A percentile compares a stretch with the other conserved stretches of the same genome.
Conservation (phyloP, 345 rosid species). For the Hibiscus syriacus region DNA sequence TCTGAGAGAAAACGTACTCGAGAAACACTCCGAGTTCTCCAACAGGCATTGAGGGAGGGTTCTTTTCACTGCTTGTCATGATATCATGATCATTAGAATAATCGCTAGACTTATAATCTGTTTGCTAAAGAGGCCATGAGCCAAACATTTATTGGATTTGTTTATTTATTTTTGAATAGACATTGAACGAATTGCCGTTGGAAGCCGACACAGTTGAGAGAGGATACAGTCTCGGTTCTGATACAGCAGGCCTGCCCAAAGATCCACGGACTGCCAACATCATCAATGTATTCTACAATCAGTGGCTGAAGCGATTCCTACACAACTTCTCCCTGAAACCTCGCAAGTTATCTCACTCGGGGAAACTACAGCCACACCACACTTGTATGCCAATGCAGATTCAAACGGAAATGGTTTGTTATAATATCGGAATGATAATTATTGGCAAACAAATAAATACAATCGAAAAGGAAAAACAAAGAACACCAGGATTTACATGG, state of each 20-base stretch:
- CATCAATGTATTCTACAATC: slow-evolving; percentile 38
- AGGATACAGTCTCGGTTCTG: slow-evolving; percentile 55
- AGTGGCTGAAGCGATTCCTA: slow-evolving; percentile 43
- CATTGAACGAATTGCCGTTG: slow-evolving; percentile 86
- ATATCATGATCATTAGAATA: neutral
- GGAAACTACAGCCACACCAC: slow-evolving; percentile 66
- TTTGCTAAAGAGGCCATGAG: neutral
- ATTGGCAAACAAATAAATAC: too few relatives aligned
- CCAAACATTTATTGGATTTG: neutral
- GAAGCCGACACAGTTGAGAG: slow-evolving; percentile 85
- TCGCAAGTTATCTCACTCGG: slow-evolving; percentile 57
- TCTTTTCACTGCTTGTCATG: slow-evolving; percentile 2
- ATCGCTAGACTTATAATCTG: too few relatives aligned
- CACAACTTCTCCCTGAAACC: slow-evolving; percentile 49
- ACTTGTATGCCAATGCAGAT: slow-evolving; percentile 40
- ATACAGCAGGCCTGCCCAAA: slow-evolving; percentile 71
- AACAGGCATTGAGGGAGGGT: slow-evolving; percentile 83
- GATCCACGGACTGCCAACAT: slow-evolving; percentile 62
- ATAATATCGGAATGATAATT: too few relatives aligned
- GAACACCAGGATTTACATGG: too few relatives aligned
- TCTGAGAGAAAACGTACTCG: slow-evolving; percentile 72
- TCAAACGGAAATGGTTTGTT: slow-evolving; percentile 65
- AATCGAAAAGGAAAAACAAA: too few relatives aligned
- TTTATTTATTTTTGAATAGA: slow-evolving; percentile 25
- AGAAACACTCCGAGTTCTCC: slow-evolving; percentile 78